Evolutionary conservation across 106 monocot species (phyloP), one percentile per base, ranked within the genome.

Genomic region (Dendrobium huoshanense): DNA sequence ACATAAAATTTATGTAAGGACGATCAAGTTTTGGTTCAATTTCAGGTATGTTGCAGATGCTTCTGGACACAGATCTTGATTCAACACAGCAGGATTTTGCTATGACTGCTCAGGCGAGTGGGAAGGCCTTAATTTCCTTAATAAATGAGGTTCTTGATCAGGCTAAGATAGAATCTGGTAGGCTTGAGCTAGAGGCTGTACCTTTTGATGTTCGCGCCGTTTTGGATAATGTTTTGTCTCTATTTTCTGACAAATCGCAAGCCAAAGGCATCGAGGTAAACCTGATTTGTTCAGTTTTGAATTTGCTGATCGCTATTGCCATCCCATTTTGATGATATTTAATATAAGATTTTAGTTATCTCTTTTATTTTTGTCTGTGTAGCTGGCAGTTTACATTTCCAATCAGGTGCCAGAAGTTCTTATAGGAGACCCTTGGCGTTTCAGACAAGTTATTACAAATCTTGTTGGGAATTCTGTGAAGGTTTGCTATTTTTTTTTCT

Each of bases 61-160:
- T 95, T 80, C 87, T 89, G 88, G 89, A 95, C 75, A 95, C 95
- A 16, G 84, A 91, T 33, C 91, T 95, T 47, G 91, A 95, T 87
- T 78, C 89, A 77, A 95, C 93, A 5, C 95, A 95, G 31, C 87
- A 85, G 80, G 95, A 95, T 84, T 95, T 84, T 87, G 91, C 90
- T 20, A 85, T 89, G 89, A 95, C 92, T 80, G 95, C 95, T 81
- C 95, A 93, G 79, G 84, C 80, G 31, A 93, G 95, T 84, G 95
- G 95, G 42, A 93, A 93, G 74, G 80, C 88, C 83, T 75, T 95
- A 80, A 93, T 95, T 51, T 42, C 81, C 45, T 81, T 93, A 74
- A 93, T 95, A 79, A 95, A 95, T 79, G 93, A 89, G 84, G 95
- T 95, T 22, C 95, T 95, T 45, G 95, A 95, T 83, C 93, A 87